phyloP scores from a whole-genome alignment of 2,329 filamentous ascomycete species.

The Scytalidium lignicola region DNA sequence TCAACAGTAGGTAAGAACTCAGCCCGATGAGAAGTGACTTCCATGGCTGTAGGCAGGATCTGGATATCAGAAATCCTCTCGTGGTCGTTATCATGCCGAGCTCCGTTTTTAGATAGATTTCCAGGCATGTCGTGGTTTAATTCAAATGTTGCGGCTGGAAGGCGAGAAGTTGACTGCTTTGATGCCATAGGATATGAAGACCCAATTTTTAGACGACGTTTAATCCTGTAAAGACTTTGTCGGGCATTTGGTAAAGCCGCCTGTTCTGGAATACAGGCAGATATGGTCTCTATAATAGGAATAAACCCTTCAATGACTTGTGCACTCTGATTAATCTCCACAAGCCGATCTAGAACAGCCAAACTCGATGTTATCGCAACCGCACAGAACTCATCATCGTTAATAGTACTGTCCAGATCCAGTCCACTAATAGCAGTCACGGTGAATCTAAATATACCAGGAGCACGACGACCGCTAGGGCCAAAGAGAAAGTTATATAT shows the following conservation, averaged over 20 bases:
- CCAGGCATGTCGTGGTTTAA: constrained; percentile 26
- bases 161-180: constrained; percentile 8
- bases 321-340: constrained; percentile 34
- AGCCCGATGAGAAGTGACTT: constrained; percentile 36
- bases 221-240: constrained; percentile 19
- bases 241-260: constrained; percentile 11
- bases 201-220: constrained; percentile 20
- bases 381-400: constrained; percentile 10
- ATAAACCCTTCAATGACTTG: constrained; percentile 21
- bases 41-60: constrained; percentile 43
- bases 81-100: constrained; percentile 46
- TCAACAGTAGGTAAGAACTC: constrained; percentile 42
- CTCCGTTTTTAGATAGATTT: constrained; percentile 24
- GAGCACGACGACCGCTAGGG: constrained; percentile 30
- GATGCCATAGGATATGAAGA: constrained; percentile 15
- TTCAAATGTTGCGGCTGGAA: constrained; percentile 16
- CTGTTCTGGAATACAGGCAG: constrained; percentile 18
- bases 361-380: constrained; percentile 20
- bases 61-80: constrained; percentile 39
- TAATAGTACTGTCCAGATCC: constrained; percentile 10
- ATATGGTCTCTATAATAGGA: constrained; percentile 20
- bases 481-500: constrained; percentile 41
- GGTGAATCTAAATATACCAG: constrained; percentile 29
- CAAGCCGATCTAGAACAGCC: constrained; percentile 23
- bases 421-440: constrained; percentile 17